Evolutionary conservation across 495 filamentous ascomycete species (phyloP), one percentile per base, ranked within the genome.

Genomic region (Lepidopterella palustris): DNA sequence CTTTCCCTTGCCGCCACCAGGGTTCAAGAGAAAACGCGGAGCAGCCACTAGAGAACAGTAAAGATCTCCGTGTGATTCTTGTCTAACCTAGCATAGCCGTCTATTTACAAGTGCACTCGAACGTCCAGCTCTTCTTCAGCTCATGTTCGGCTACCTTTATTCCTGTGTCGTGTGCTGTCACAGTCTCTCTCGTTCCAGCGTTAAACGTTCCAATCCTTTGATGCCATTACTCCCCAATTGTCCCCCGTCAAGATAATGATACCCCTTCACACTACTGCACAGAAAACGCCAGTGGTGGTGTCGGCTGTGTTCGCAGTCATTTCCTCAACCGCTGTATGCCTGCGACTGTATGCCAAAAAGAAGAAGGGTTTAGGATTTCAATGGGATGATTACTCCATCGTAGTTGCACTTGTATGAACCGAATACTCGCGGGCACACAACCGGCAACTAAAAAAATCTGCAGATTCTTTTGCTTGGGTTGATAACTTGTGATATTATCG

Each of bases 351-450:
- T 10, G 45, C 45, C 4, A 3, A 21, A 49, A 18, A 24, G 23
- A 49, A 49, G 10, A 49, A 49, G 45, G 15, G 21, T 18, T 21
- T 49, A 10, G 1, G 2, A 3, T 21, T 49, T 1, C 15, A 49
- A 24, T 49, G 45, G 45, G 45, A 49, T 10, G 45, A 49, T 21
- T 49, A 49, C 45, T 49, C 45, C 45, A 49, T 49, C 11, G 1
- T 49, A 18, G 10, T 49, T 21, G 45, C 45, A 1, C 21, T 49
- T 10, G 45, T 49, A 49, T 8, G 45, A 49, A 24, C 2, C 21
- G 1, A 3, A 11, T 21, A 21, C 45, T 18, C n/a, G n/a, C 11
- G 45, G 10, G n/a, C 45, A 2, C n/a, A 21, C 10, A 10, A 49
- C 21, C 3, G 10, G n/a, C 2, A 1, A 49, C 45, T 49, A 3